These are phyloP conservation scores for Podaxis sp. DNA, from an alignment of 768 basidiomycete species.

Conservation along the genomic window DNA sequence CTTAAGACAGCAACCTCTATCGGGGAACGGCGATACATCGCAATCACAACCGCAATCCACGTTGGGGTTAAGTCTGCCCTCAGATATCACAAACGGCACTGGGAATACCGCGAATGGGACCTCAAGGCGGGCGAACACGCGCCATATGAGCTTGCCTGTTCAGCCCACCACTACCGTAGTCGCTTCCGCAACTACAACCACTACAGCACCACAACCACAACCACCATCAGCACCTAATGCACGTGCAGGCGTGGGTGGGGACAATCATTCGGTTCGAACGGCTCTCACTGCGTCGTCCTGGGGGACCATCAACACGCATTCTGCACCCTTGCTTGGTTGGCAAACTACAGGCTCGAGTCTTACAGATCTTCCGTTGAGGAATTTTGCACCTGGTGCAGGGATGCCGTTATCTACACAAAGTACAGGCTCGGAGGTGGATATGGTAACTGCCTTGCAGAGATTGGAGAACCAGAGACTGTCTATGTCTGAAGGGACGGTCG, in stretches of 20 bases:
- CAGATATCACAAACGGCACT: not conserved
- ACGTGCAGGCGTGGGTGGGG: not conserved
- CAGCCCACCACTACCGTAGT: not conserved
- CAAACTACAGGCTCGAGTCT: slow-evolving; percentile 4
- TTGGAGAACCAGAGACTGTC: slow-evolving; percentile 1
- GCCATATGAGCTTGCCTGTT: slow-evolving; percentile 1
- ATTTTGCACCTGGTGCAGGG: not conserved
- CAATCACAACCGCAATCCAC: not conserved
- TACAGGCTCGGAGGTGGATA: not conserved
- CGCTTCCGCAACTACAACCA: not conserved
- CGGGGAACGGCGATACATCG: not conserved
- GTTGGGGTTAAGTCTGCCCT: not conserved
- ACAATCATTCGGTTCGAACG: not conserved
- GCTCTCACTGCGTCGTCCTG: not conserved
- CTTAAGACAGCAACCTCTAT: not conserved
- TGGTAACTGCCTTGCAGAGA: not conserved
- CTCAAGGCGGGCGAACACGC: not conserved
- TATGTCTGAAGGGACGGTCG: not conserved
- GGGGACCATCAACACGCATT: slow-evolving; percentile 6
- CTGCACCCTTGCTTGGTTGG: not conserved
- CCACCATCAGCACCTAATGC: not conserved
- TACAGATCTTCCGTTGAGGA: not conserved
- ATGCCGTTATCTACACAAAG: not conserved
- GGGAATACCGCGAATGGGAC: not conserved
- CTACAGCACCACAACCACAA: not conserved